These are phyloP conservation scores for Penicillium coffeae DNA, from an alignment of 495 filamentous ascomycete species.

Conservation along the genomic window DNA sequence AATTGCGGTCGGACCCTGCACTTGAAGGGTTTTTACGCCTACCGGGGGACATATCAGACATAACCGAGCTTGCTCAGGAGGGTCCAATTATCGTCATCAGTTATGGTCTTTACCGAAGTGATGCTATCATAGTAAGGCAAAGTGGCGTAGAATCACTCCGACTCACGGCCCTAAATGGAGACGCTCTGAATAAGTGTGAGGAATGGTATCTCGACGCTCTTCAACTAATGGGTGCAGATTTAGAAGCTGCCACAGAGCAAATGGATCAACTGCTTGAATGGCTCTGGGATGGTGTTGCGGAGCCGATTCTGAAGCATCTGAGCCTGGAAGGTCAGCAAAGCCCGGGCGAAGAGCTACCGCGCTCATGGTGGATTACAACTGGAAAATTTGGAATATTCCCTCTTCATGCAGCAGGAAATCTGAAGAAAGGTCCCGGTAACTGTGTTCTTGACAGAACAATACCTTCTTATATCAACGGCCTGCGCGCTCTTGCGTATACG, in stretches of 20 bases:
- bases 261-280: constrained; percentile 11
- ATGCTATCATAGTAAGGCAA: constrained; percentile 10
- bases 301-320: constrained; percentile 8
- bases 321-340: neutral
- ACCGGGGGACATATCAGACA: neutral
- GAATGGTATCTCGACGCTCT: constrained; percentile 3
- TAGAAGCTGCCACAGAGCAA: neutral
- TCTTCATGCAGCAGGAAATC: constrained; percentile 11
- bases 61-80: constrained; percentile 2
- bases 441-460: constrained; percentile 7
- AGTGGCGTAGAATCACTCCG: constrained; percentile 1
- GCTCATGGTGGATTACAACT: constrained; percentile 12
- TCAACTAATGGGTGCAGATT: neutral
- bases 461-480: constrained; percentile 12
- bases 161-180: constrained; percentile 5
- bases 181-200: neutral
- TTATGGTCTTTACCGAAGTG: constrained; percentile 5
- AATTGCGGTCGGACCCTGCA: neutral
- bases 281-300: constrained; percentile 11
- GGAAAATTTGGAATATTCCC: constrained; percentile 10
- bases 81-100: constrained; percentile 12
- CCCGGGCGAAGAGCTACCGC: constrained; percentile 2
- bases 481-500: constrained; percentile 6
- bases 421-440: neutral
- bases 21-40: neutral